Base-by-base conservation (phyloP, 257 asterid species). In the Solanum bulbocastanum region DNA sequence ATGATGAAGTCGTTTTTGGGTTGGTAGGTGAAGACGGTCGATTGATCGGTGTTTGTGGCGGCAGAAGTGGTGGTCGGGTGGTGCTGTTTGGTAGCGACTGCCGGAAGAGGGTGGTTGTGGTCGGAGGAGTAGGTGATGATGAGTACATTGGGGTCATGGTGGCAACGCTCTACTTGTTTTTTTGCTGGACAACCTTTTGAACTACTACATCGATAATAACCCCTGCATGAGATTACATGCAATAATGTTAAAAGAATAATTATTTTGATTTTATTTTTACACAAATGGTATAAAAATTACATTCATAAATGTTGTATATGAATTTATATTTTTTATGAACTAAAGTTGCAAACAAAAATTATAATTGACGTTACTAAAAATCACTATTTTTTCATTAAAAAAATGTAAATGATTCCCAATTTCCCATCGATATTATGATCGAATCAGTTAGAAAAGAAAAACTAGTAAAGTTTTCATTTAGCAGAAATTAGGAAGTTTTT, bases 61-160 rank as follows among this genome's bases (percentile, higher is more conserved):
- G 22, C 49, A 23, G 86, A 40, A 32, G 88, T 0, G 5, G 91
- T 46, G 62, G 90, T 84, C 71, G 79, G 33, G 56, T 76, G 88
- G 90, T 86, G 4, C n/a, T 52, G 62, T 52, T 52, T 52, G 62
- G 62, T 52, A n/a, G 62, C 10, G 76, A 89, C 88, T 25, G 56
- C 22, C 89, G 8, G 90, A 84, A 85, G 87, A 37, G 93, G 88
- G 89, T 95, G 97, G 93, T 90, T 92, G 91, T 95, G 96, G 5
- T 93, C 94, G 37, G 89, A 93, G 68, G 92, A 84, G 90, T 95
- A 94, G 92, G 97, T 93, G 88, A 95, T 90, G 13, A 91, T 94
- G 83, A 95, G 93, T 90, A 88, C 89, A 91, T 95, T 92, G 89
- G 96, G 96, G 90, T 94, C 95, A 10, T 87, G 91, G 88, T 90